Evolutionary conservation across 352 stramenopile species (phyloP), one percentile per base, ranked within the genome.

Genomic region (Phytopythium ostracodes): DNA sequence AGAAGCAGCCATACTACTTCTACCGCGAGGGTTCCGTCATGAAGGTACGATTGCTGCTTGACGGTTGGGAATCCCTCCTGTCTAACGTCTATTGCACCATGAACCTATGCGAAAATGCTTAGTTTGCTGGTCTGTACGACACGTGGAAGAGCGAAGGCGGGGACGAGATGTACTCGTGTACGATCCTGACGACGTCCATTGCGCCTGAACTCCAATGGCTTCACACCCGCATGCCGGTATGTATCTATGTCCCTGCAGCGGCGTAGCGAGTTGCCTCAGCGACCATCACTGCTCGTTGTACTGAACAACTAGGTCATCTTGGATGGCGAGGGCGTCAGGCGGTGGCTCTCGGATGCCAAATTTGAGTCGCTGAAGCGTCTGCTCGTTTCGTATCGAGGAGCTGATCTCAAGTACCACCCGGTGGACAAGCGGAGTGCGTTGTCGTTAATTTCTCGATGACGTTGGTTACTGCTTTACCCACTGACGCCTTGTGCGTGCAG

Each of bases 1-100:
- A 92, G 56, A 96, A 96, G 64, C 91, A 97, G 59, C 91, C 91
- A 33, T 96, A 96, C 74, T 97, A 96, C 56, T 82, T 96, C 53
- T 79, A 90, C 40, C 76, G 71, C 35, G 71, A 77, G 3, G 63
- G 62, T 4, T 57, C 53, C 1, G 65, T 66, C 6, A 74, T 92
- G 57, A 92, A 90, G 77, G 81, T 89, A 53, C 10, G 42, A 20
- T 31, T 33, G 44, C 44, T 15, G 22, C 12, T 17, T 10, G 6
- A 10, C 33, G 6, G 33, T 38, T 38, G 14, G 18, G 5, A 29
- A 8, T 22, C 47, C 36, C 24, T n/a, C 24, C n/a, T 25, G 15
- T 15, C 29, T 11, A 27, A 58, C 9, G 50, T 8, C 18, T 24
- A n/a, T 7, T 27, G 2, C 40, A 5, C 31, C 54, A 2, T 65